Base-by-base conservation (phyloP, 2,329 filamentous ascomycete species). In the Aureobasidium lini region DNA sequence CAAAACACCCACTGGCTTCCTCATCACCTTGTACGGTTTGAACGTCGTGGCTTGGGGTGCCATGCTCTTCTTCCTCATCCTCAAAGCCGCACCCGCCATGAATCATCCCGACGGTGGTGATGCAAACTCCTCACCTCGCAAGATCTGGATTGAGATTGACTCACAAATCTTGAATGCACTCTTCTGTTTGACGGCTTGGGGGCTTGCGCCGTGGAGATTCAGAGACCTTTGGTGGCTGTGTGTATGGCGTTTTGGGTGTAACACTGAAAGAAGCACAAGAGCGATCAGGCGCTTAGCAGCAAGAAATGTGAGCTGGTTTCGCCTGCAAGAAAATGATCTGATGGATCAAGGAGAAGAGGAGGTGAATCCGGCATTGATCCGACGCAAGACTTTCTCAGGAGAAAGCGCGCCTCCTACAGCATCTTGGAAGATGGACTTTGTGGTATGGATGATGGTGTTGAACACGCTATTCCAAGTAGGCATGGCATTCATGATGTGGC, bases 11-110 rank as follows among this genome's bases (percentile, higher is more conserved):
- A 72, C 88, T 58, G 90, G 90, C 2, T 90, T 94, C 69, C 76
- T 89, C 57, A 82, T 93, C 42, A 88, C 85, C 2, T 71, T 95
- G 6, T 95, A 95, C 72, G 84, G 87, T 11, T 80, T 94, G 60
- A 92, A 93, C 64, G 82, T 95, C 18, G 83, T 95, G 9, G 91
- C 88, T 0, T 95, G 90, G 90, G 90, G 90, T 54, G 90, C 88
- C 60, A 95, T 95, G 90, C 79, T 95, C 36, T 95, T 95, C 73
- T 77, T 95, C 16, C 78, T 96, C 2, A 83, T 95, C 29, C 88
- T 86, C 76, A 89, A 90, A 67, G 89, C 80, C 28, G 77, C 83
- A 2, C 85, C 86, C 6, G 83, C 84, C 61, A 90, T 90, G 88
- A 62, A 62, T 40, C 42, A 64, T 40, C 64, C 66, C 31, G 50